Evolutionary conservation across 345 rosid species (phyloP), one percentile per base, ranked within the genome.

Genomic region (Gossypium sturtianum): DNA sequence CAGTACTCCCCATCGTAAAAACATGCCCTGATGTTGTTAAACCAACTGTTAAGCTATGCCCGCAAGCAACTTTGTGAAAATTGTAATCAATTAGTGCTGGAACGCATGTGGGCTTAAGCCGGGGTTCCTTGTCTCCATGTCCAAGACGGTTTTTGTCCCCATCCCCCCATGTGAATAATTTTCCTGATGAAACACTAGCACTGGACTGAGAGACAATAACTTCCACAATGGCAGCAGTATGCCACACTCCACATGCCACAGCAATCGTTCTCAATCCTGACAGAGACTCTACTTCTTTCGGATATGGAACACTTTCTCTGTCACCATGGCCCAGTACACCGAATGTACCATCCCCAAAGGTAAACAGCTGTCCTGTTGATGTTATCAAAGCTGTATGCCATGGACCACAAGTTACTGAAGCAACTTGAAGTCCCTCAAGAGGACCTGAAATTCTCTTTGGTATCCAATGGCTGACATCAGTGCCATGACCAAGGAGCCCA

Each of bases 331-430:
- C 98, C 80, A 94, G 79, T 52, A 89, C 98, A 72, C 98, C 98
- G 76, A 94, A 94, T 17, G 96, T 94, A 52, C 98, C 98, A 83
- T 94, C 98, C 75, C 98, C 98, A 74, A 90, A 94, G 45, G 98
- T 94, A 77, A 92, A 94, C 65, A 94, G 97, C 73, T 92, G 97
- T 49, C 98, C 97, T 11, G 84, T 84, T 60, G 91, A 88, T 17
- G 98, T 87, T 82, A 91, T 83, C 84, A 94, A 79, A 76, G 98
- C 95, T 16, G 98, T 94, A 85, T 94, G 98, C 98, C 98, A 94
- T 11, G 98, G 91, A 83, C 98, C 98, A 81, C 98, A 94, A 61
- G 93, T 81, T 12, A 94, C 98, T 11, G 90, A 89, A 77, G 94
- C 91, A 81, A 94, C 76, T 64, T 84, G 93, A 80, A 94, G 94